Base-by-base conservation (phyloP, 1,139 yeast genomes). In the Yamadazyma spencermartinsiae region DNA sequence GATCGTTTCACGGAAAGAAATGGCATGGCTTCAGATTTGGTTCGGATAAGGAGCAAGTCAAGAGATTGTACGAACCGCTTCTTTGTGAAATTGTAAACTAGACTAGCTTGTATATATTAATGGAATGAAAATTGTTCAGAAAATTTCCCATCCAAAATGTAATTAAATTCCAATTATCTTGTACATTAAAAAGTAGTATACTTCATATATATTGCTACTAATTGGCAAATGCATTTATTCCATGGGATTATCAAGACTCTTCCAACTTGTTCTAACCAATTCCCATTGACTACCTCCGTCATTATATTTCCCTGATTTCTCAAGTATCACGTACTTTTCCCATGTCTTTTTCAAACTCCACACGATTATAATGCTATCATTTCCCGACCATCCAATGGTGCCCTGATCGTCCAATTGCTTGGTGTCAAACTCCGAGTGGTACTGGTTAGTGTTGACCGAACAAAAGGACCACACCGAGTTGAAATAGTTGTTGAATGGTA, bases 401-500 rank as follows among this genome's bases (percentile, higher is more conserved):
- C 96, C 94, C 27, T 61, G 55, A 49, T 82, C 87, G 40, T 68
- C 71, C 15, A 52, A 42, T 14, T 50, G 54, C 4, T 53, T 48
- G 34, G 48, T 68, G 42, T 51, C 59, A 43, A 50, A 64, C 12
- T 57, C 58, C 3, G 54, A 41, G 44, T 68, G 74, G 40, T 66
- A 56, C 40, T 72, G 63, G 42, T 72, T 74, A 26, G 89, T 77
- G 49, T 85, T 84, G n/a, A 80, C 71, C 1, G 90, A 82, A 36
- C 89, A 88, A 63, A 85, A 86, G 33, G 95, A 83, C 98, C 97
- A 90, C 11, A 86, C 83, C 1, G 95, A 83, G 40, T 84, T 79
- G 61, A 90, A 86, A 58, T 90, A 90, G 36, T 76, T 72, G 19
- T 92, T 88, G 37, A 78, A 65, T 44, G 72, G 71, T 11, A 71